Conservation (phyloP, 352 stramenopile species). For the Phytophthora quininea region DNA sequence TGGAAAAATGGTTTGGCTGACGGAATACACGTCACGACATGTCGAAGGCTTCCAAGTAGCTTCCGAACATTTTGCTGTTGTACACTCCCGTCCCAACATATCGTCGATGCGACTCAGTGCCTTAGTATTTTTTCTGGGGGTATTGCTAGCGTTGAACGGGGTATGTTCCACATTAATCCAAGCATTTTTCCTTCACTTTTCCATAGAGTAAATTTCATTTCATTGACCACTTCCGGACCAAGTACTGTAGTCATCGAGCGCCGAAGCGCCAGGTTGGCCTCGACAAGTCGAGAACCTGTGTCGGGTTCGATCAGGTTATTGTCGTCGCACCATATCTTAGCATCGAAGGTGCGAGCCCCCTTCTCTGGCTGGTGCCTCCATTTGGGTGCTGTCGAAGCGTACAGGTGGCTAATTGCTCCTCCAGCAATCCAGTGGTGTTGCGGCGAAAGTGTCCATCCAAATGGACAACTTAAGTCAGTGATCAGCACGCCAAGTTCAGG, state of each 20-base stretch:
- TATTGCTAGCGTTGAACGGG: slow-evolving; percentile 3
- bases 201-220: slow-evolving; percentile 6
- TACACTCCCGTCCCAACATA: background rate
- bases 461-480: slow-evolving; percentile 17
- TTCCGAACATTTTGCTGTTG: background rate
- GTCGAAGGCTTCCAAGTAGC: slow-evolving; percentile 7
- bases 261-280: slow-evolving; percentile 16
- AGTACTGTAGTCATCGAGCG: slow-evolving; percentile 3
- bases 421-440: slow-evolving; percentile 12
- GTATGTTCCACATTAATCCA: slow-evolving; percentile 11
- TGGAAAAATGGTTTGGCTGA: slow-evolving; percentile 11
- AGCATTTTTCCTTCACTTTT: slow-evolving; percentile 12
- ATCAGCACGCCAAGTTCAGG: slow-evolving; percentile 8
- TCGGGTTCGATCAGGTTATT: slow-evolving; percentile 15
- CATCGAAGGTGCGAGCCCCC: background rate
- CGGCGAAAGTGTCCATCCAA: slow-evolving; percentile 16
- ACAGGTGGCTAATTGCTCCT: slow-evolving; percentile 11
- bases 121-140: slow-evolving; percentile 13
- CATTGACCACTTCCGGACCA: slow-evolving; percentile 4
- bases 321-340: slow-evolving; percentile 12
- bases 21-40: slow-evolving; percentile 9
- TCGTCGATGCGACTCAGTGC: background rate
- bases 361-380: slow-evolving; percentile 1
- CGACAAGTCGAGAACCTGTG: slow-evolving; percentile 1
- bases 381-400: background rate